Conservation (phyloP, 1,284 basidiomycete genomes). For the Pseudozyma sp. region DNA sequence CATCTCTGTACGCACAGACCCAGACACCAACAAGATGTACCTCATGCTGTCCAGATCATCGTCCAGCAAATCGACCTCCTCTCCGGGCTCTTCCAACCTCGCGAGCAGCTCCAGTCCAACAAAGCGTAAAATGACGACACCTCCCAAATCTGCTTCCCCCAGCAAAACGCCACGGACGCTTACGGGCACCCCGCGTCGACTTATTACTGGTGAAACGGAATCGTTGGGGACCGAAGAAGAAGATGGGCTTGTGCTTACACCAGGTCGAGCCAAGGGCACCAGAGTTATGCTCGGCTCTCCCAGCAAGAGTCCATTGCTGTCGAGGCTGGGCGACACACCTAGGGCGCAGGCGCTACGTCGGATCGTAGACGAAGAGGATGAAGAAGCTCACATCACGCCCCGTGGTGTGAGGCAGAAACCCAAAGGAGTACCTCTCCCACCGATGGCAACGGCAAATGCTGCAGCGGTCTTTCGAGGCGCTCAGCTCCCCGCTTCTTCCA, state of each 20-base stretch:
- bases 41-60: constrained; percentile 29
- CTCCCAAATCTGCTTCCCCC: constrained; percentile 31
- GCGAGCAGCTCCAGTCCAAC: constrained; percentile 20
- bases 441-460: constrained; percentile 40
- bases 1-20: constrained; percentile 52
- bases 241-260: constrained; percentile 51
- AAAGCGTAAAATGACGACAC: constrained; percentile 33
- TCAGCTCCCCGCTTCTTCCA: constrained; percentile 13
- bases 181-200: constrained; percentile 15
- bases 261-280: constrained; percentile 34
- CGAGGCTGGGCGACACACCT: constrained; percentile 17
- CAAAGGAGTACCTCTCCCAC: constrained; percentile 27
- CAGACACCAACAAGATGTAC: constrained; percentile 54
- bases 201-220: constrained; percentile 37
- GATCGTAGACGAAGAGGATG: constrained; percentile 46
- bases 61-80: constrained; percentile 6
- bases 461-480: constrained; percentile 42
- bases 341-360: constrained; percentile 24
- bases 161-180: constrained; percentile 35
- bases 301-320: constrained; percentile 27
- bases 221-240: constrained; percentile 33
- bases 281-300: constrained; percentile 38
- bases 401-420: constrained; percentile 38
- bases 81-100: background rate
- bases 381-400: constrained; percentile 44